These are phyloP conservation scores for Cryptococcus sp. DNA, from an alignment of 1,284 basidiomycete genomes.

Conservation along the genomic window DNA sequence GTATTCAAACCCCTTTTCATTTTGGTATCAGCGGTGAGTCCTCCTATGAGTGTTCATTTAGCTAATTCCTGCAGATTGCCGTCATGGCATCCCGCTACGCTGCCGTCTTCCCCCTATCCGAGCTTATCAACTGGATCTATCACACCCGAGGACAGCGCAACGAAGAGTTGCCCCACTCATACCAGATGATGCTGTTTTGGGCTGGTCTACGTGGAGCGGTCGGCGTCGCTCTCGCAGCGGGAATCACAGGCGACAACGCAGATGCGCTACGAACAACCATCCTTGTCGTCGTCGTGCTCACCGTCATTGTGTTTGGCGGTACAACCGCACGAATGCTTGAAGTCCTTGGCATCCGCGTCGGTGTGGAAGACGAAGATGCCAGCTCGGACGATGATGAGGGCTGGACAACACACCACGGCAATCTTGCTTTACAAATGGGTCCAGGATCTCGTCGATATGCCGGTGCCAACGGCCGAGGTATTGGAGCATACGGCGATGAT, in stretches of 20 bases:
- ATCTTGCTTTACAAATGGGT: constrained; percentile 43
- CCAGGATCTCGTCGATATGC: constrained; percentile 46
- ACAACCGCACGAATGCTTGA: constrained; percentile 97
- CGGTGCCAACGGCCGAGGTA: constrained; percentile 43
- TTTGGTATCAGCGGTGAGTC: constrained; percentile 68
- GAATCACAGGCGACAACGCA: constrained; percentile 89
- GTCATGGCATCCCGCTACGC: constrained; percentile 94
- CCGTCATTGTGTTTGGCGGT: constrained; percentile 92
- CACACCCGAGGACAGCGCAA: constrained; percentile 78
- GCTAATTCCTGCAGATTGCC: constrained; percentile 59
- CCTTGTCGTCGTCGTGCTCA: constrained; percentile 91
- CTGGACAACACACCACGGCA: constrained; percentile 41
- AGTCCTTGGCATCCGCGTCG: constrained; percentile 92
- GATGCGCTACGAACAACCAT: constrained; percentile 91
- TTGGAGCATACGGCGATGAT: constrained; percentile 37
- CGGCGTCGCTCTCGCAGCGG: constrained; percentile 92
- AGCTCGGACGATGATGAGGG: constrained; percentile 76
- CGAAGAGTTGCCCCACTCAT: constrained; percentile 90
- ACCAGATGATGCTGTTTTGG: constrained; percentile 99
- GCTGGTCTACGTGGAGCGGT: constrained; percentile 94
- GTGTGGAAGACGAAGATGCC: constrained; percentile 88
- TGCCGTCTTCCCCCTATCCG: constrained; percentile 95
- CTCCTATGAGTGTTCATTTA: not conserved
- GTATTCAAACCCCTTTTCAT: constrained; percentile 97
- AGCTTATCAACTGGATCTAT: constrained; percentile 86